Conservation (phyloP, 2,329 filamentous ascomycete genomes). For the Xylariaceae sp. region DNA sequence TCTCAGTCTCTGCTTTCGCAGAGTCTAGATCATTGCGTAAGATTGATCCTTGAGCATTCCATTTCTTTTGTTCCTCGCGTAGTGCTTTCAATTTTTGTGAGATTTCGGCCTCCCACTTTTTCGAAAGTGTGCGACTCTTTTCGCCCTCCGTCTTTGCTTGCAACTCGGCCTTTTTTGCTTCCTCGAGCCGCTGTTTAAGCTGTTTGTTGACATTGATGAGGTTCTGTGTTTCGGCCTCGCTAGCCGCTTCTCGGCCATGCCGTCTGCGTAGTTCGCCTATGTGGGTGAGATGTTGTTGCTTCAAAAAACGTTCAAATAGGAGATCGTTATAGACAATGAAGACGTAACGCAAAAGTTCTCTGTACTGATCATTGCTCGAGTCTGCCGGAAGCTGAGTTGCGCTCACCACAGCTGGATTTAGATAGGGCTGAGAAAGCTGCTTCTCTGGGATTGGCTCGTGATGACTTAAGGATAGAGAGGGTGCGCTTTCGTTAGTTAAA, state of each 20-base stretch:
- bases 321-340: conserved; percentile 74
- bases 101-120: conserved; percentile 74
- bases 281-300: conserved; percentile 76
- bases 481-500: conserved; percentile 54
- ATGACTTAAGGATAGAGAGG: conserved; percentile 49
- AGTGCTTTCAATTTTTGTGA: conserved; percentile 61
- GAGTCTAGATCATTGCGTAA: conserved; percentile 56
- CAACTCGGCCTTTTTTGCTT: conserved; percentile 66
- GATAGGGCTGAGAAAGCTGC: conserved; percentile 27
- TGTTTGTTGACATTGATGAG: conserved; percentile 72
- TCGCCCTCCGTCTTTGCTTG: conserved; percentile 70
- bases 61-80: conserved; percentile 66
- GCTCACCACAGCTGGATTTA: conserved; percentile 25
- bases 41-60: conserved; percentile 53
- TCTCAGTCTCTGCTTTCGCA: conserved; percentile 57
- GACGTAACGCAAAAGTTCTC: conserved; percentile 68
- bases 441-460: conserved; percentile 44
- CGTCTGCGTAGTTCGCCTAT: conserved; percentile 74
- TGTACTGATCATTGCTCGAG: conserved; percentile 25
- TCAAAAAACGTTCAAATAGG: conserved; percentile 79
- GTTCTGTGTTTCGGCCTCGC: conserved; percentile 78
- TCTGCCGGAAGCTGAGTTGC: conserved; percentile 25
- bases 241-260: conserved; percentile 71
- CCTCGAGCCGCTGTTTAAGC: conserved; percentile 67
- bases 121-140: conserved; percentile 66